Evolutionary conservation across 352 stramenopile genomes (phyloP).

Genomic region (Globisporangium emineosum): DNA sequence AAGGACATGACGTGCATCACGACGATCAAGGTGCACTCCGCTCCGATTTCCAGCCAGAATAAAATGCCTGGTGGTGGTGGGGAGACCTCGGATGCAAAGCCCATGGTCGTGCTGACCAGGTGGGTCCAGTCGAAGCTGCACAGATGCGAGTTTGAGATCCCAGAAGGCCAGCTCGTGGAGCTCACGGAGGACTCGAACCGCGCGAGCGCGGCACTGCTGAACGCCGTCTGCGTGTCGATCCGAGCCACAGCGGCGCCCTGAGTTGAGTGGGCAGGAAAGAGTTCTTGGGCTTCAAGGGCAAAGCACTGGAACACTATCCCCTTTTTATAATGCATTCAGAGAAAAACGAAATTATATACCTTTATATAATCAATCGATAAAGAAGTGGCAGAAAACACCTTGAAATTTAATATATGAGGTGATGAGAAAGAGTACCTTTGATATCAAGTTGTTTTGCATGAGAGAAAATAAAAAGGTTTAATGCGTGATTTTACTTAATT

Average conservation of each 20-base stretch:
- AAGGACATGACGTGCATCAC: slow-evolving; percentile 11
- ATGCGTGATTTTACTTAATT: too few relatives aligned
- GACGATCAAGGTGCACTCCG: not conserved
- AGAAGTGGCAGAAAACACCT: too few relatives aligned
- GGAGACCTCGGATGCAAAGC: not conserved
- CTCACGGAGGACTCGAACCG: slow-evolving; percentile 4
- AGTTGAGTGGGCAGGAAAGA: not conserved
- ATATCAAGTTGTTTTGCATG: too few relatives aligned
- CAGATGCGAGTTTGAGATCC: slow-evolving; percentile 4
- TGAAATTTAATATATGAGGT: too few relatives aligned
- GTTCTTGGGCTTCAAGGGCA: not conserved
- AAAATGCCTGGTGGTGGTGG: not conserved
- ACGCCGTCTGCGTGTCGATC: not conserved
- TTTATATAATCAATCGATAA: not conserved
- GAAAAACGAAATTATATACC: not conserved
- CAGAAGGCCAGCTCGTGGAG: not conserved
- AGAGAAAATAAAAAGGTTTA: too few relatives aligned
- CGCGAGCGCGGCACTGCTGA: not conserved
- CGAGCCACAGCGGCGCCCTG: not conserved
- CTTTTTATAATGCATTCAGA: not conserved
- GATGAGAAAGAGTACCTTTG: too few relatives aligned
- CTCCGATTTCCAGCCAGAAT: not conserved
- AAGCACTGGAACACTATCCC: not conserved
- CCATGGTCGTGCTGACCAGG: slow-evolving; percentile 28
- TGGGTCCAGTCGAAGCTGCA: slow-evolving; percentile 33